A percentile compares a stretch with the other conserved stretches of the same genome.
phyloP scores from a whole-genome alignment of 2,329 filamentous ascomycete species.

The Ophiostoma ulmi region DNA sequence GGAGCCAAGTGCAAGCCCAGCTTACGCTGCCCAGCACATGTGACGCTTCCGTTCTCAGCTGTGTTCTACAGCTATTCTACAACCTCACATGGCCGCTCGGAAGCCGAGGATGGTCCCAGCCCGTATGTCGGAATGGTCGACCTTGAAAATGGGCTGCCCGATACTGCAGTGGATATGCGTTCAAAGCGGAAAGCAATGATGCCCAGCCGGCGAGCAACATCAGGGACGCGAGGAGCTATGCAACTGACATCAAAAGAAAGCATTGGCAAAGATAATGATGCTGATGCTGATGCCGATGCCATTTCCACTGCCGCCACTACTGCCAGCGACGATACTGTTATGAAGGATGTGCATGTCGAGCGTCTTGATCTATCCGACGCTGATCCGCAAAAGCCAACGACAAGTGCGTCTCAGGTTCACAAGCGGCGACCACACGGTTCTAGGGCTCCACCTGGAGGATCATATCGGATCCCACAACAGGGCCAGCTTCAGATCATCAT shows the following conservation, averaged over 20 bases:
- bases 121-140: constrained; percentile 94
- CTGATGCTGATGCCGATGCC: not conserved
- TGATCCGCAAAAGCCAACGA: constrained; percentile 29
- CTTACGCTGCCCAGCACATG: constrained; percentile 80
- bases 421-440: constrained; percentile 51
- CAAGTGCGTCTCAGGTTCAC: constrained; percentile 26
- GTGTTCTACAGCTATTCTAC: constrained; percentile 91
- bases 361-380: constrained; percentile 21
- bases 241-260: not conserved
- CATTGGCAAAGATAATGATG: not conserved
- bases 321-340: not conserved
- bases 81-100: constrained; percentile 57
- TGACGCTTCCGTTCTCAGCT: constrained; percentile 84
- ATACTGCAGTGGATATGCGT: constrained; percentile 44
- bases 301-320: not conserved
- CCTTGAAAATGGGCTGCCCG: constrained; percentile 71
- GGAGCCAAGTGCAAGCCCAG: constrained; percentile 76
- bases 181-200: constrained; percentile 42
- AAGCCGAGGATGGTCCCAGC: constrained; percentile 78
- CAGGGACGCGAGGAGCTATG: constrained; percentile 5
- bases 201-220: constrained; percentile 38
- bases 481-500: constrained; percentile 95
- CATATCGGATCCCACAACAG: constrained; percentile 88
- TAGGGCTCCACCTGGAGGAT: constrained; percentile 71
- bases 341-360: constrained; percentile 19